Conservation (phyloP, 1,284 basidiomycete species). For the Malassezia pachydermatis region DNA sequence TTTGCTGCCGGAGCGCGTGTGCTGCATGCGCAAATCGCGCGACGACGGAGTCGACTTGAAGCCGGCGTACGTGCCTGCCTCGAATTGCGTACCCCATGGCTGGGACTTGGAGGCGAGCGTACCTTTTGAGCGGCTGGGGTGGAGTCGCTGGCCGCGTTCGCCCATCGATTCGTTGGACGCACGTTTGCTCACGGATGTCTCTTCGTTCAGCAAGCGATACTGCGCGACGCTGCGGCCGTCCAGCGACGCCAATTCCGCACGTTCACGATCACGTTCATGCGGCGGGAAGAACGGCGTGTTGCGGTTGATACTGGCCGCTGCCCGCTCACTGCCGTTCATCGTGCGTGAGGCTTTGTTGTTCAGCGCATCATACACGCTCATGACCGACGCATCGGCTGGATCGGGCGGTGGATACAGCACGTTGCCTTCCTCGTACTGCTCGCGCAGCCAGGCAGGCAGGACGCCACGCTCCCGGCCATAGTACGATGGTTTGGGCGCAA, state of each 20-base stretch:
- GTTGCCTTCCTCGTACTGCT: conserved; percentile 43
- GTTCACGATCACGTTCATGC: conserved; percentile 26
- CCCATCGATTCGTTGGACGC: conserved; percentile 23
- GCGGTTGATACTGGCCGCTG: conserved; percentile 37
- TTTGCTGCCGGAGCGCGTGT: conserved; percentile 20
- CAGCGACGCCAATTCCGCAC: conserved; percentile 6
- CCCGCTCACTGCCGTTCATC: conserved; percentile 29
- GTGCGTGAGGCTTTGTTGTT: conserved; percentile 32
- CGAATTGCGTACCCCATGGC: conserved; percentile 29
- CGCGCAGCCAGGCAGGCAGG: conserved; percentile 41
- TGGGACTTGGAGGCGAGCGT: conserved; percentile 15
- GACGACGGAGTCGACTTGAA: conserved; percentile 31
- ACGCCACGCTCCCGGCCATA: conserved; percentile 26
- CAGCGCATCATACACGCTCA: conserved; percentile 33
- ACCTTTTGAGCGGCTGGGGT: conserved; percentile 6
- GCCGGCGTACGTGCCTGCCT: conserved; percentile 34
- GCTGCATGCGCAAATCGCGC: conserved; percentile 30
- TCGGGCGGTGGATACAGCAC: conserved; percentile 27
- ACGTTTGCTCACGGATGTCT: conserved; percentile 13
- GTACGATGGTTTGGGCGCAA: conserved; percentile 37
- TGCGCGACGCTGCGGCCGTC: conserved; percentile 8
- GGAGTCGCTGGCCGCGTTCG: conserved; percentile 9
- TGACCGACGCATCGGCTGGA: conserved; percentile 22
- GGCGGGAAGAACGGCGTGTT: conserved; percentile 41
- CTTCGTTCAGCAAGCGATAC: conserved; percentile 16